Base-by-base conservation (phyloP, 768 basidiomycete species). In the Suillus plorans region DNA sequence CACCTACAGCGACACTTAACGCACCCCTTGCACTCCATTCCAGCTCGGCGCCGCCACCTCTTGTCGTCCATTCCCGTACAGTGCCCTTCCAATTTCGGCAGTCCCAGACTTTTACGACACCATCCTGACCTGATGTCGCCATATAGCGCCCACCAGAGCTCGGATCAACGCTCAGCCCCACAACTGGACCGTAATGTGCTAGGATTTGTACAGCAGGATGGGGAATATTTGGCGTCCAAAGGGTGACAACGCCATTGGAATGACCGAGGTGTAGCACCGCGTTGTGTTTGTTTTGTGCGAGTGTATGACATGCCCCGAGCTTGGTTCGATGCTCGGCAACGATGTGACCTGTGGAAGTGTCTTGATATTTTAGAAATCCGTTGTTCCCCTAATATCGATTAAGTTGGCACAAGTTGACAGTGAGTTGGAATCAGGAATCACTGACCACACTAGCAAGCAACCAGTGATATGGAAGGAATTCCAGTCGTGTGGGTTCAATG, bases 381-480 rank as follows among this genome's bases (percentile, higher is more conserved):
- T 93, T 80, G 71, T 95, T 92, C 8, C 95, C 94, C 93, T 88
- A 65, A 14, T 65, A 53, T 41, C 13, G 36, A 60, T 58, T 55
- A 57, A 36, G 28, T 18, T 59, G 10, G 39, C 52, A 10, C 18
- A 36, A 31, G 34, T 36, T 37, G 18, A 36, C 39, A 20, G 34
- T n/a, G 47, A 62, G 62, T 13, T 44, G 57, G 62, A 14, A 36
- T 18, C 3, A 82, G 57, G 62, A 14, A 36, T 18, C 3, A 82
- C 91, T 63, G 73, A 95, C 94, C 18, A 95, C 82, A 66, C 86
- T 89, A 13, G 87, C 93, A 3, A 99, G 85, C 12, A 99, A 82
- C 90, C 94, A 99, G 73, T 99, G 97, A 70, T 95, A 98, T 0
- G 94, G 95, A 8, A 99, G 82, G 73, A 94, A 99, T 71, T 96